Conservation (phyloP, 257 asterid genomes). For the Eustoma russellianum region DNA sequence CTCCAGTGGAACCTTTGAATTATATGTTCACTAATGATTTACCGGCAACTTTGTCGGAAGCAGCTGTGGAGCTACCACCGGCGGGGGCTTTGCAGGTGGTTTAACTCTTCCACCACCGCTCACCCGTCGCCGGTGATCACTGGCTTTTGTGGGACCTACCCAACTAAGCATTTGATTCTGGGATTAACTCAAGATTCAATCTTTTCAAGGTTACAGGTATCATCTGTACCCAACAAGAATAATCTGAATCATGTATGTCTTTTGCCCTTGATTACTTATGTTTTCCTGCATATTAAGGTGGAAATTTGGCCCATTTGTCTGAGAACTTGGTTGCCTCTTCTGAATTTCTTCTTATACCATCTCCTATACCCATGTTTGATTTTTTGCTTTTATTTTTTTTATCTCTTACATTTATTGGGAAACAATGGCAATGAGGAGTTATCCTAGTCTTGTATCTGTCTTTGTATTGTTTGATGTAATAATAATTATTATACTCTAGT, state of each 20-base stretch:
- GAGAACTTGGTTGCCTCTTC: neutral
- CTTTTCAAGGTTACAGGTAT: constrained; percentile 18
- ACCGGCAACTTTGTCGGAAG: constrained; percentile 36
- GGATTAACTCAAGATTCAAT: constrained; percentile 16
- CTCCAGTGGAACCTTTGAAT: no score
- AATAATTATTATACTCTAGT: neutral
- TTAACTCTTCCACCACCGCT: constrained; percentile 25
- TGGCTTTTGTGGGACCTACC: constrained; percentile 17
- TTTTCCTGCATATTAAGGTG: neutral
- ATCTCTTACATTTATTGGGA: no score
- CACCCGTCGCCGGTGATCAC: constrained; percentile 16
- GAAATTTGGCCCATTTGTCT: neutral
- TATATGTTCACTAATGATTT: constrained; percentile 46
- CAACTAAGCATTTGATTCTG: constrained; percentile 7
- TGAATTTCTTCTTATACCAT: neutral
- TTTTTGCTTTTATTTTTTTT: neutral
- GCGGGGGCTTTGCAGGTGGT: constrained; percentile 32
- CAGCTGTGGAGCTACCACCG: constrained; percentile 26
- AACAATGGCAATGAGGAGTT: no score
- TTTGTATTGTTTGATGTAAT: no score
- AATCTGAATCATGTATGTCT: constrained; percentile 27
- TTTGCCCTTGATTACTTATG: neutral
- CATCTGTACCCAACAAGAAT: constrained; percentile 14
- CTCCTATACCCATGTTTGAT: neutral
- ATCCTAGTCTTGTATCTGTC: no score